Base-by-base conservation (phyloP, 2,329 filamentous ascomycete genomes). In the Exophiala lecanii-corni region DNA sequence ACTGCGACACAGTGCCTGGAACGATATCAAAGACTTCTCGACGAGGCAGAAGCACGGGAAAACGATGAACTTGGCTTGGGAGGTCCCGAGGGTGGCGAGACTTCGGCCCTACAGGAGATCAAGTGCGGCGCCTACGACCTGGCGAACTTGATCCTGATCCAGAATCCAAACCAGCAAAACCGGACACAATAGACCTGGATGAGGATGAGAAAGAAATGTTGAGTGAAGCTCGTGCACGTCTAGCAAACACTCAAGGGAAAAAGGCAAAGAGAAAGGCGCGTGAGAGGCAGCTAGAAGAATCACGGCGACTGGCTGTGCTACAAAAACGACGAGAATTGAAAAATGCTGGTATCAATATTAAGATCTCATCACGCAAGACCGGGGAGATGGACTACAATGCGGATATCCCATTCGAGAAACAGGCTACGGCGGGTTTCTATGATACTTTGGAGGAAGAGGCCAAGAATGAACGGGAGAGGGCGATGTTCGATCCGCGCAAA, bases 151-250 rank as follows among this genome's bases (percentile, higher is more conserved):
- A 98, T 58, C 89, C 91, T n/a, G 91, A 97, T 59, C 89, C 92
- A 7, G 92, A 98, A 67, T 92, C 86, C 56, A 96, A 96, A 65
- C 92, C 92, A 42, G 92, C 92, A 25, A 78, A 89, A 47, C 92
- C 92, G 28, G 92, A 98, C 65, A 96, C 92, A 4, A 92, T 98
- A 62, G 92, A 98, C 66, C 81, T 98, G 58, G 92, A 98, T 62
- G 92, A 98, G 64, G 92, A 98, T 62, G 92, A 98, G 67, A 97
- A 98, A 72, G 92, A 98, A 68, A 98, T 98, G 92, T 69, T 98
- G 59, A 96, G 89, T 62, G 92, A 98, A 70, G 92, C 92, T 55
- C 86, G 92, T 62, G 92, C 92, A 43, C 88, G 92, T 69, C 72
- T 98, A 53, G 92, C 92, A 51, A 98, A 98, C 60, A 97, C 92